Evolutionary conservation across 1,284 basidiomycete genomes (phyloP), one percentile per base, ranked within the genome.

Genomic region (Taiwanofungus camphoratus): DNA sequence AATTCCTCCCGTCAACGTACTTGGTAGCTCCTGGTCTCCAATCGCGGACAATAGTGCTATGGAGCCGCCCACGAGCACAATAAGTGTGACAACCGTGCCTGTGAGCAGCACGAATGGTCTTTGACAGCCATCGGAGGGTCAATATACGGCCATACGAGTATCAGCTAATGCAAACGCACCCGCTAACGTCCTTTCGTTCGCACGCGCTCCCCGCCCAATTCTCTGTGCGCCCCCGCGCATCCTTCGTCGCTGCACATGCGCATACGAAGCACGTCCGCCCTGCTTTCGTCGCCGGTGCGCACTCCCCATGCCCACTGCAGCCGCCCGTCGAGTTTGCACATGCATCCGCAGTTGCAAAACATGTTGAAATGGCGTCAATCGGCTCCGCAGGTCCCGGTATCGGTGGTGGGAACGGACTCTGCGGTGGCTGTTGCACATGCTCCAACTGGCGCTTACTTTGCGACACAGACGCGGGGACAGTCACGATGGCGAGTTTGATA

Each of bases 231-330:
- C 78, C 72, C 40, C 73, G 60, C 34, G 53, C 50, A 41, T 67
- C 65, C 45, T 63, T 67, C 20, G 82, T 84, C 8, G 67, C 63
- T 2, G 65, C 60, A 55, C 88, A 91, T 7, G 73, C 67, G 57
- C 88, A 91, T 2, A 85, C 74, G 55, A 77, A 90, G 60, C 87
- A 91, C 4, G 76, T 77, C 45, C 71, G 70, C 13, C 81, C 84
- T 5, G 76, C 73, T 50, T 77, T 82, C 36, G 64, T 73, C 21
- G 74, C 76, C 40, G 69, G 61, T 12, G 76, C 68, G 52, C 88
- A 91, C 48, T 74, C 55, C 0, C 88, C 88, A 36, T 77, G 73
- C 3, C 83, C 82, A 8, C 80, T 84, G 60, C 88, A 91, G 15
- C 67, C 57, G 37, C 67, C 69, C 4, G 87, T 91, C 32, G 67